These are phyloP conservation scores for Rubia balearica DNA, from an alignment of 305 asterid species.

Conservation along the genomic window DNA sequence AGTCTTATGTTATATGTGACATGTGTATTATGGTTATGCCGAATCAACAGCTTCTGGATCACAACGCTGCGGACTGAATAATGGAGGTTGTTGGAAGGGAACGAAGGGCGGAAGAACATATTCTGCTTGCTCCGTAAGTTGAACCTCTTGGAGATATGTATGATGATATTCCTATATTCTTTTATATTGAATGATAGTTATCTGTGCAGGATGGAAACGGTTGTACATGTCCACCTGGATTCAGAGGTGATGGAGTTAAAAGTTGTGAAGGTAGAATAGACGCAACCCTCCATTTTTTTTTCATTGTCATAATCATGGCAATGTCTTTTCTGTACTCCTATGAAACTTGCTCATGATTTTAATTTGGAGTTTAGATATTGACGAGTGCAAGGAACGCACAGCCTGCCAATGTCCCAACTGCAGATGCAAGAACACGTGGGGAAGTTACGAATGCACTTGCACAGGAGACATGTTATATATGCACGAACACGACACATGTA, in stretches of 20 bases:
- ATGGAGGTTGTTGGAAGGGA: slow-evolving; percentile 94
- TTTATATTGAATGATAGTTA: slow-evolving; percentile 3
- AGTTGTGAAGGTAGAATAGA: slow-evolving; percentile 64
- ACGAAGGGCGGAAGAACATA: slow-evolving; percentile 59
- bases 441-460: slow-evolving; percentile 92
- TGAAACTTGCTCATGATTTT: background rate
- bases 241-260: slow-evolving; percentile 82
- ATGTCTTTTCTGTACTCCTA: too few species aligned
- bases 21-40: background rate
- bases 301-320: background rate
- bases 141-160: background rate
- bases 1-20: background rate
- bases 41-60: slow-evolving; percentile 74
- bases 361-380: slow-evolving; percentile 44
- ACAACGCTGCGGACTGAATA: slow-evolving; percentile 69
- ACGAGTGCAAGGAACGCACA: slow-evolving; percentile 76
- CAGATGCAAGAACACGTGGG: slow-evolving; percentile 96
- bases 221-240: slow-evolving; percentile 90
- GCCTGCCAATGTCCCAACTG: slow-evolving; percentile 89
- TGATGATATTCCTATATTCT: slow-evolving; percentile 8
- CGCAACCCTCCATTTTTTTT: background rate
- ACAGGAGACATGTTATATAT: slow-evolving; percentile 62
- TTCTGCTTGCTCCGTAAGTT: slow-evolving; percentile 90
- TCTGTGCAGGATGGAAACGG: slow-evolving; percentile 76
- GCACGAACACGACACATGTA: slow-evolving; percentile 85